Base-by-base conservation (phyloP, 192 early-diverging fungal species). In the Gigaspora rosea region DNA sequence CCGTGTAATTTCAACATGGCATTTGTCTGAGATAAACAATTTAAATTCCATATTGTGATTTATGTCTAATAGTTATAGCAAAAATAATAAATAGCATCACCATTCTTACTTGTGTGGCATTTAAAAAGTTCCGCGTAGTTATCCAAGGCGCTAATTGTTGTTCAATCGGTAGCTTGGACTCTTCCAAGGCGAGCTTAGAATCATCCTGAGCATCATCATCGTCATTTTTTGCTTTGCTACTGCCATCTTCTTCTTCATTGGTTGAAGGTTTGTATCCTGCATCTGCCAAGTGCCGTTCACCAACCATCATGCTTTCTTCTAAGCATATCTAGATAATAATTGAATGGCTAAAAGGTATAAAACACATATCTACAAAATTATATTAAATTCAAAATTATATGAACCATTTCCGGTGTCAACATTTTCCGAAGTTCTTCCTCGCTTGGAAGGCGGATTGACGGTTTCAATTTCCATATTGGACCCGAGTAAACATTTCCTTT, bases 121-220 rank as follows among this genome's bases (percentile, higher is more conserved):
- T 93, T 57, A 97, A 91, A 83, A 99, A 98, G 81, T 99, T 99
- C 36, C 93, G 91, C 7, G 96, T 99, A 41, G 91, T 88, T 73
- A 93, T 94, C 96, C 97, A 99, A 1, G 96, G 95, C 0, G 96
- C 97, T 56, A 99, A 83, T 72, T 95, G 91, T 78, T 97, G 90
- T 82, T 99, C 96, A 16, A 97, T 92, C 64, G 96, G 92, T 61
- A 92, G 84, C 10, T 88, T 85, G 3, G 89, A 84, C 58, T 95
- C 92, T 7, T 80, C 83, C 11, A 69, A 13, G 48, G 66, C 66
- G 8, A 48, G 7, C 2, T 69, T 48, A 20, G 70, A 83, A 47
- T 91, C 93, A 32, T 88, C 91, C 36, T 89, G 88, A 35, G 92
- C 93, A 47, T 92, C 91, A 18, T 88, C 88, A 68, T 77, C 78